phyloP scores from a whole-genome alignment of 2,329 filamentous ascomycete genomes.

The Cercospora sp. region DNA sequence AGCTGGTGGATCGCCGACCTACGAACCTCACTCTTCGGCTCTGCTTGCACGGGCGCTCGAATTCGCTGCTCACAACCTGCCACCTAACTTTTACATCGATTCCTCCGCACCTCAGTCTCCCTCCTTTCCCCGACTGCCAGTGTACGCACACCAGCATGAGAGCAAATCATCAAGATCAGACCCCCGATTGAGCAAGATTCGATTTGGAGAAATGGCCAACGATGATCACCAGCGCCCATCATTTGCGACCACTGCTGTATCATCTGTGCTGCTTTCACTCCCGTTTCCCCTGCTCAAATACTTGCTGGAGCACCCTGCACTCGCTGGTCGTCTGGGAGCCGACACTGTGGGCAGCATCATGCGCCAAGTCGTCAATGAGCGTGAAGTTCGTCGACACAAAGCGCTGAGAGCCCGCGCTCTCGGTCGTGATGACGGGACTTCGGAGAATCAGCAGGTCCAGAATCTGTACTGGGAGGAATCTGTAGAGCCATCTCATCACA shows the following conservation, averaged over 20 bases:
- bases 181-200: slow-evolving; percentile 63
- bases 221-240: slow-evolving; percentile 44
- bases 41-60: slow-evolving; percentile 59
- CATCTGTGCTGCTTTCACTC: slow-evolving; percentile 67
- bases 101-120: slow-evolving; percentile 49
- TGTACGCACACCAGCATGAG: slow-evolving; percentile 28
- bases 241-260: slow-evolving; percentile 55
- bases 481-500: slow-evolving; percentile 40
- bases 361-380: slow-evolving; percentile 47
- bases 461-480: slow-evolving; percentile 41
- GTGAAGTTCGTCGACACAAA: slow-evolving; percentile 42
- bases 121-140: slow-evolving; percentile 52
- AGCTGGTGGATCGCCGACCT: slow-evolving; percentile 37
- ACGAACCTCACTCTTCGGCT: slow-evolving; percentile 57
- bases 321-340: slow-evolving; percentile 50
- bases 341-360: slow-evolving; percentile 45
- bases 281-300: slow-evolving; percentile 67
- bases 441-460: slow-evolving; percentile 22
- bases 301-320: slow-evolving; percentile 62
- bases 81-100: slow-evolving; percentile 62
- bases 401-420: slow-evolving; percentile 28
- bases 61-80: slow-evolving; percentile 63
- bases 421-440: slow-evolving; percentile 14
- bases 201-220: slow-evolving; percentile 67
- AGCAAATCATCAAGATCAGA: slow-evolving; percentile 46